phyloP scores from a whole-genome alignment of 169 alveolate genomes.

The Cryptosporidium sp. region DNA sequence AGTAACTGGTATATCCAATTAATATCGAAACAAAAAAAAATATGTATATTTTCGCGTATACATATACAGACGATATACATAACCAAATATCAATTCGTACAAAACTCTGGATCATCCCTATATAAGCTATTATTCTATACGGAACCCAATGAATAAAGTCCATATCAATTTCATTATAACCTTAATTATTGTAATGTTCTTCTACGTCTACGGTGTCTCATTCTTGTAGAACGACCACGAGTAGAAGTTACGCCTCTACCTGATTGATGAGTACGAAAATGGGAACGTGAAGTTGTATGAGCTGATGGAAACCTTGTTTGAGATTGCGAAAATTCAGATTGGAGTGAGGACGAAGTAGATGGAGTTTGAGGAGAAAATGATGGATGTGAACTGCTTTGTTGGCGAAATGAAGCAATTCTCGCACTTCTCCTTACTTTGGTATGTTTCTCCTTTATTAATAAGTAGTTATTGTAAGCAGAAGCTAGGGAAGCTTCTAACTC shows the following conservation, averaged over 20 bases:
- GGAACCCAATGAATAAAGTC: background rate
- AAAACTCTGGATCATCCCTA: background rate
- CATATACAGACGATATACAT: background rate
- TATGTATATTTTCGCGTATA: background rate
- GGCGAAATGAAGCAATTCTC: background rate
- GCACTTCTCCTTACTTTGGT: background rate
- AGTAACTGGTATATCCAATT: background rate
- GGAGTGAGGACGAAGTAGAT: background rate
- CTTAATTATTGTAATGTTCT: background rate
- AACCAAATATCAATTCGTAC: background rate
- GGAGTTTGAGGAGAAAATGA: background rate
- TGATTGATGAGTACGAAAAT: background rate
- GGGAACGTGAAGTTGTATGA: background rate
- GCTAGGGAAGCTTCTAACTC: background rate
- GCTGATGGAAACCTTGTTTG: background rate
- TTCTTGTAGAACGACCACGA: conserved; percentile 1
- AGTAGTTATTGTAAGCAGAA: background rate
- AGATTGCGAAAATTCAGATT: background rate
- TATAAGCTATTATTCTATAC: background rate
- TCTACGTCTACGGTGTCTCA: conserved; percentile 21
- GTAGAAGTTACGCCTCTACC: conserved; percentile 15
- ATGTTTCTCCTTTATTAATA: background rate
- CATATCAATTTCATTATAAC: background rate
- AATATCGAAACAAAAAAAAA: background rate
- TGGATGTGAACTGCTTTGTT: background rate